phyloP scores from a whole-genome alignment of 2,329 filamentous ascomycete species.

The Paradendryphiella salina region DNA sequence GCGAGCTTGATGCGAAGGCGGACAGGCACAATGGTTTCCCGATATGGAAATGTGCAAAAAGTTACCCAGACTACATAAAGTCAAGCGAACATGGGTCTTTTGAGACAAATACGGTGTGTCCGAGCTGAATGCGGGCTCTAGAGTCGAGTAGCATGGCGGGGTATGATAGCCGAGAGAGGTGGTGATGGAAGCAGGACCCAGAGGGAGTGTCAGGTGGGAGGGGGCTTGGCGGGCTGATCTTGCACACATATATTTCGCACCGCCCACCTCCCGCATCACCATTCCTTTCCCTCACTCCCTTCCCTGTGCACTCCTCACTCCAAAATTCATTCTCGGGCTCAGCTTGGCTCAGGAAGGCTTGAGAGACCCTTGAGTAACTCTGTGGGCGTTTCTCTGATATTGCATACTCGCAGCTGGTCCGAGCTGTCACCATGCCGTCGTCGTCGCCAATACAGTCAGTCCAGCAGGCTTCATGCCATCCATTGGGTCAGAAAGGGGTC shows the following conservation, averaged over 20 bases:
- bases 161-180: conserved; percentile 7
- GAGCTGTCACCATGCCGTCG: conserved; percentile 31
- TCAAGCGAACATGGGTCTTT: not conserved
- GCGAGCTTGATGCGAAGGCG: conserved; percentile 1
- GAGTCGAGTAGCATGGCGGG: not conserved
- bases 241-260: conserved; percentile 30
- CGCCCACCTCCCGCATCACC: conserved; percentile 22
- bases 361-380: conserved; percentile 1
- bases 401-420: conserved; percentile 3
- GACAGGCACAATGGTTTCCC: not conserved
- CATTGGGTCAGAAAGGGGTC: not conserved
- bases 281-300: conserved; percentile 10
- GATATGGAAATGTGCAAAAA: conserved; percentile 15
- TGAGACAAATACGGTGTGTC: not conserved
- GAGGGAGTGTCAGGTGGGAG: conserved; percentile 13
- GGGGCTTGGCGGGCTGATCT: conserved; percentile 25
- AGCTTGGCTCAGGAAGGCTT: not conserved
- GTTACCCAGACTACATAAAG: not conserved
- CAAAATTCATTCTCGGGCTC: conserved; percentile 1
- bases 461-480: not conserved
- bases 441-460: conserved; percentile 6
- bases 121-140: not conserved
- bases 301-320: conserved; percentile 10
- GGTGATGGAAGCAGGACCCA: conserved; percentile 12
- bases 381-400: conserved; percentile 8